Base-by-base conservation (phyloP, 768 basidiomycete genomes). In the Saitozyma podzolica region DNA sequence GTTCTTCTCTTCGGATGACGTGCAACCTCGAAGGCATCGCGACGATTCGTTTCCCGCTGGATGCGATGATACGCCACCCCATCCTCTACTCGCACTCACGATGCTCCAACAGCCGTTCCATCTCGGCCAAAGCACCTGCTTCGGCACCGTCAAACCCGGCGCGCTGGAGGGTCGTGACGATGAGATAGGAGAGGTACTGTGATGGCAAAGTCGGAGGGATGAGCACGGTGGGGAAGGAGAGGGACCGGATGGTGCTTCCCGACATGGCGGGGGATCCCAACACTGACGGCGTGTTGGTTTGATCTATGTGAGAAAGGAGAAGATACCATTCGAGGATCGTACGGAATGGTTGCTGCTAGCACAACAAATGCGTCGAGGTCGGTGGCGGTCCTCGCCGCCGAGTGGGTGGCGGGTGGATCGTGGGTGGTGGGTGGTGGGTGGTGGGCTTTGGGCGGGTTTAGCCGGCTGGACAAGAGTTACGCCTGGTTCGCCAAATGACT, bases 131-230 rank as follows among this genome's bases (percentile, higher is more conserved):
- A 17, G 67, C 72, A 3, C 74, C 74, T 16, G 72, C 67, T 64
- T 76, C 74, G 7, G 68, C 74, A 10, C 58, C 67, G 13, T 72
- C 65, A 40, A 76, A 69, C 5, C 74, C 74, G 41, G 54, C 56
- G 10, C 63, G 62, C 40, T 66, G 61, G n/a, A 76, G 43, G 9
- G 67, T 56, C 3, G 37, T 16, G 9, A 71, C 60, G 19, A 72
- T 61, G 8, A 71, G 43, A n/a, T 69, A 62, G 4, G 53, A 52
- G 8, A 75, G 54, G 45, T 67, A 68, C n/a, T 53, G 42, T 1
- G 63, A n/a, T 5, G 73, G 62, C 11, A 54, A n/a, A 9, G 59
- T 43, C 8, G 73, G 67, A 4, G 61, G 54, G 19, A 74, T 11
- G 37, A 65, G 58, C 6, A 42, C 65, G 13, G 55, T 50, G 14